Percentiles rank a stretch among this genome's conserved stretches.
phyloP scores from a whole-genome alignment of 2,329 filamentous ascomycete genomes.

The Myrmaecium sp. region DNA sequence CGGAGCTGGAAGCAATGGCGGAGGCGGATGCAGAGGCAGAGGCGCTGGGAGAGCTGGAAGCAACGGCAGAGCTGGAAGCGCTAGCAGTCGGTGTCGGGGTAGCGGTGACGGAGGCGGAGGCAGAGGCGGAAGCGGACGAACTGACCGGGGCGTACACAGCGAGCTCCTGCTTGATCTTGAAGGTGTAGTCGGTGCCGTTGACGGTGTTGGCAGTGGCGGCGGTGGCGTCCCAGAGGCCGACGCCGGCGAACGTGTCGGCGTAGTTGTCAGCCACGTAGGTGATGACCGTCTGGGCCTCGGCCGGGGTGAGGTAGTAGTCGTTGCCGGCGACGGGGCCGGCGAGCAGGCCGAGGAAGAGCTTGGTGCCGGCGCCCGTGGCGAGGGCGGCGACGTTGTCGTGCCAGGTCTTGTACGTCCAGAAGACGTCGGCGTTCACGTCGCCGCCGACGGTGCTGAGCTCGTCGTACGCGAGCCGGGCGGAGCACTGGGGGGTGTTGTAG shows the following conservation, averaged over 20 bases:
- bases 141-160: conserved; percentile 10
- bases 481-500: conserved; percentile 37
- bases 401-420: conserved; percentile 24
- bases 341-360: conserved; percentile 36
- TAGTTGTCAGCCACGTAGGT: conserved; percentile 17
- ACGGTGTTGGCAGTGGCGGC: conserved; percentile 27
- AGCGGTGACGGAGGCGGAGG: conserved; percentile 3
- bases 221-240: conserved; percentile 44
- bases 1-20: conserved; percentile 2
- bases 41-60: conserved; percentile 1
- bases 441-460: conserved; percentile 10
- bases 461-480: conserved; percentile 25
- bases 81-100: conserved; percentile 1
- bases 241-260: conserved; percentile 34
- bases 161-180: conserved; percentile 27
- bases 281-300: conserved; percentile 29
- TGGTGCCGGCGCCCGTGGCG: too few relatives aligned
- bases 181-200: conserved; percentile 27
- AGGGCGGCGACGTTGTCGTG: conserved; percentile 25
- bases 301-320: conserved; percentile 31
- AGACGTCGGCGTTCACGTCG: conserved; percentile 30
- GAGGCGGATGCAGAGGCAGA: conserved; percentile 4
- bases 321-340: conserved; percentile 13
- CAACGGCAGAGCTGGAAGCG: not conserved
- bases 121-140: conserved; percentile 5